These are phyloP conservation scores for Saccharomyces pastorianus DNA, from an alignment of 1,139 yeast species.

Conservation along the genomic window DNA sequence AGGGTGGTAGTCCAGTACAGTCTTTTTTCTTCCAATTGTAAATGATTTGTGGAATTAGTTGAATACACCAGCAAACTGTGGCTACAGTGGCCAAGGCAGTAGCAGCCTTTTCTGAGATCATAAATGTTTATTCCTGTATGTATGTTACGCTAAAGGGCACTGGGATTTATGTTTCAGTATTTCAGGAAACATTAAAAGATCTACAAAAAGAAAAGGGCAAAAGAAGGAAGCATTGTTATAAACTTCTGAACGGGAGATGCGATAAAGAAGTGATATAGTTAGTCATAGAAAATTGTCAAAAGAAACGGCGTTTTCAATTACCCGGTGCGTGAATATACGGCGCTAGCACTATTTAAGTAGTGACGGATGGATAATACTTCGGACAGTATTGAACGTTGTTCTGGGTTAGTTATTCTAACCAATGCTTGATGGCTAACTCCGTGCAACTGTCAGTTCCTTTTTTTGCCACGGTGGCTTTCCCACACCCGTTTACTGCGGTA, in stretches of 20 bases:
- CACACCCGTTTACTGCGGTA: no score
- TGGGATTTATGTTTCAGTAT: not conserved
- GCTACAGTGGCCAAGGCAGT: slow-evolving; percentile 82
- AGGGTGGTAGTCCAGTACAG: slow-evolving; percentile 77
- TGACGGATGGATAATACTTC: no score
- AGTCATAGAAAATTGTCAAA: not conserved
- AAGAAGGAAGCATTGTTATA: not conserved
- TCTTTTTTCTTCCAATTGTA: slow-evolving; percentile 66
- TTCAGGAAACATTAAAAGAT: not conserved
- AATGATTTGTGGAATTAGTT: slow-evolving; percentile 75
- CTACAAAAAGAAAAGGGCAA: not conserved
- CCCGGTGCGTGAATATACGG: not conserved
- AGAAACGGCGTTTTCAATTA: not conserved
- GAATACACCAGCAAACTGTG: slow-evolving; percentile 86
- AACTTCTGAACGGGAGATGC: not conserved
- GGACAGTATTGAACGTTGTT: no score
- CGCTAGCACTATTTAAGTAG: not conserved
- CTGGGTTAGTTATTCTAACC: no score
- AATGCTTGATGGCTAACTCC: no score
- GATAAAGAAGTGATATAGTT: not conserved
- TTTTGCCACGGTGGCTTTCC: no score
- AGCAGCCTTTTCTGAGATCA: slow-evolving; percentile 39
- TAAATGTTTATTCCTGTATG: slow-evolving; percentile 1
- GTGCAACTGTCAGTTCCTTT: no score
- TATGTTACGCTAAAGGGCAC: not conserved